Percentiles rank a stretch among this genome's conserved stretches.
Conservation (phyloP, 2,329 filamentous ascomycete species). For the Penicillium carneum region DNA sequence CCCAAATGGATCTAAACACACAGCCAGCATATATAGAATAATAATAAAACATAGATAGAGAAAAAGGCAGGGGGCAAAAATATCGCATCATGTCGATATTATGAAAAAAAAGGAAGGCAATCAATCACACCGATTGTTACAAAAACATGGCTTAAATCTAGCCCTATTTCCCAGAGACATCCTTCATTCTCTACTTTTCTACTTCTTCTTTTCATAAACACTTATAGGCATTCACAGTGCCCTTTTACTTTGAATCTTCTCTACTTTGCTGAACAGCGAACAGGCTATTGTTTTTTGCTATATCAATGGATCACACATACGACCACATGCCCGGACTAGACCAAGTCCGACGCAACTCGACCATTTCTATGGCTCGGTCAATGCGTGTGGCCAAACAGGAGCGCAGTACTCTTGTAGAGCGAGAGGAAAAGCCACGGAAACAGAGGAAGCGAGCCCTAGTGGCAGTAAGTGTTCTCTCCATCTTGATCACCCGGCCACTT, state of each 20-base stretch:
- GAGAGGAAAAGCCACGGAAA: slow-evolving; percentile 50
- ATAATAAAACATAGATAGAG: slow-evolving; percentile 1
- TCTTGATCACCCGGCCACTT: neutral
- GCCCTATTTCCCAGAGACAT: slow-evolving; percentile 40
- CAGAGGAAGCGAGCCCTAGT: slow-evolving; percentile 62
- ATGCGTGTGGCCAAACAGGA: slow-evolving; percentile 40
- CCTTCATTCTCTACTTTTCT: slow-evolving; percentile 30
- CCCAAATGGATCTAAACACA: neutral
- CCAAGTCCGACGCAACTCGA: slow-evolving; percentile 32
- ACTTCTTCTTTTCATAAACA: slow-evolving; percentile 27
- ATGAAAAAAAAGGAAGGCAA: slow-evolving; percentile 24
- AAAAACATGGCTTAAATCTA: slow-evolving; percentile 46
- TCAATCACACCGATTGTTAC: slow-evolving; percentile 39
- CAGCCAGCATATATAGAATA: slow-evolving; percentile 1
- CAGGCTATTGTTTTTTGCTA: neutral
- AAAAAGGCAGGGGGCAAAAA: slow-evolving; percentile 6
- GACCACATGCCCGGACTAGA: slow-evolving; percentile 16
- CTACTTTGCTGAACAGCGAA: neutral
- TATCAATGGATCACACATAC: slow-evolving; percentile 19
- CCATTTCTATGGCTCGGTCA: slow-evolving; percentile 37
- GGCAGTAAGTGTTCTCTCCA: slow-evolving; percentile 50
- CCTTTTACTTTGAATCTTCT: slow-evolving; percentile 26
- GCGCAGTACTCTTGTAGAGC: slow-evolving; percentile 35
- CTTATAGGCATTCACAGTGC: slow-evolving; percentile 17
- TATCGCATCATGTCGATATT: neutral